Evolutionary conservation across 1,139 yeast species (phyloP), one percentile per base, ranked within the genome.

Genomic region (Geotrichum australiense): DNA sequence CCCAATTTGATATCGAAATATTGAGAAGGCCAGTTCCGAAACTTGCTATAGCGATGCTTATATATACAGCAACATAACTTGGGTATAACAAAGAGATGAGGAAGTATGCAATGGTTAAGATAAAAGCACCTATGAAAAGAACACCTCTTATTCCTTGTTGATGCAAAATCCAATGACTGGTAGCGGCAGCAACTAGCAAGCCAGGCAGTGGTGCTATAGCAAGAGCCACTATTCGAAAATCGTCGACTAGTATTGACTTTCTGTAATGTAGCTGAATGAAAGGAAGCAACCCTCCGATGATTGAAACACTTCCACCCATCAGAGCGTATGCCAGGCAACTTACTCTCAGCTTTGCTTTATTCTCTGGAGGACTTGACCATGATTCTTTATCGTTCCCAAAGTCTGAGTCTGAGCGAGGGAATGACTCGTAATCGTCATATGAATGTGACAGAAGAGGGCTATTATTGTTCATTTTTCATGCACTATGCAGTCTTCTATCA

Each of bases 11-110:
- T 42, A 70, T 66, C 47, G 75, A 78, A 4, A 81, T 70, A 29
- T 74, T 63, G 2, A 71, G 69, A 12, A 68, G 59, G 1, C 82
- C 84, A 24, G 67, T 55, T 0, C 84, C 86, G 34, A 74, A 54
- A 0, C 85, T 85, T 2, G 78, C 78, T 48, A 76, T 61, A 53
- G 71, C 74, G 52, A 71, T 76, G 0, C 69, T 80, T 30, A 69
- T 55, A 14, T 74, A 76, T 8, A 73, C 66, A 3, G 71, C 44
- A 4, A 61, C 54, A 39, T 52, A 59, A 1, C 61, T 61, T 47
- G 46, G 76, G 57, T 48, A 67, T 38, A 69, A 67, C 37, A 65
- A 52, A 14, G 68, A 66, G 3, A 72, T 54, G 0, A 66, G 56
- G 50, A 62, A 70, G 64, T 70, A 70, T 4, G 65, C 39, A 20